Evolutionary conservation across 2,329 filamentous ascomycete genomes (phyloP), one percentile per base, ranked within the genome.

Genomic region (Aspergillus sergii): DNA sequence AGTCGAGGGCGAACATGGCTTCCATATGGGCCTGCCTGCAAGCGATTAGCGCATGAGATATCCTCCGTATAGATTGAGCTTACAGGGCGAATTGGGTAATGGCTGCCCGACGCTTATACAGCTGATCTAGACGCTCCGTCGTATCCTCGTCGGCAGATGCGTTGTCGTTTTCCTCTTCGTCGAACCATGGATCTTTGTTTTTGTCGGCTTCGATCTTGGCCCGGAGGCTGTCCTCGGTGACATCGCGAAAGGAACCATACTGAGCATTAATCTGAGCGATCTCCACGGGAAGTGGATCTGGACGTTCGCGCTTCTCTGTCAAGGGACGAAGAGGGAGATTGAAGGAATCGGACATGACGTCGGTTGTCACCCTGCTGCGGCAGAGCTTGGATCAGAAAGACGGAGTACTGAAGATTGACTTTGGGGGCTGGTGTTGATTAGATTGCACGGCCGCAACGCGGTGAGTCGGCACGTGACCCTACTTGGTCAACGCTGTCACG

Each of bases 251-350:
- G 28, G 92, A 91, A 16, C 92, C 92, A 64, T 91, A 89, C 72
- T 96, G 89, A 50, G 82, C 78, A 69, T 93, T 91, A 72, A 97
- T 90, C 68, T 94, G 92, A 62, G 85, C 82, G 69, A 97, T 93
- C 69, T 94, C 90, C 54, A 90, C 86, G 61, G 86, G 83, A n/a
- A 97, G 83, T 54, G 84, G 85, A 73, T 86, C 72, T 81, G 83
- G 72, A 81, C 86, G 79, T 82, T 85, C 71, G 80, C 83, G 61
- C 68, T 71, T 67, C 61, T 75, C 70, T 9, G 67, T 59, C 6
- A 72, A 87, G 48, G 90, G 86, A 62, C 87, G 86, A 63, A 94
- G 80, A 11, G 88, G 86, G 58, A 92, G 84, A 9, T 81, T 79
- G 55, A 84, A 79, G 4, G 77, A 75, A 43, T 77, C 74, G 1